phyloP scores from a whole-genome alignment of 2,329 filamentous ascomycete species.

The Grosmannia huntii region DNA sequence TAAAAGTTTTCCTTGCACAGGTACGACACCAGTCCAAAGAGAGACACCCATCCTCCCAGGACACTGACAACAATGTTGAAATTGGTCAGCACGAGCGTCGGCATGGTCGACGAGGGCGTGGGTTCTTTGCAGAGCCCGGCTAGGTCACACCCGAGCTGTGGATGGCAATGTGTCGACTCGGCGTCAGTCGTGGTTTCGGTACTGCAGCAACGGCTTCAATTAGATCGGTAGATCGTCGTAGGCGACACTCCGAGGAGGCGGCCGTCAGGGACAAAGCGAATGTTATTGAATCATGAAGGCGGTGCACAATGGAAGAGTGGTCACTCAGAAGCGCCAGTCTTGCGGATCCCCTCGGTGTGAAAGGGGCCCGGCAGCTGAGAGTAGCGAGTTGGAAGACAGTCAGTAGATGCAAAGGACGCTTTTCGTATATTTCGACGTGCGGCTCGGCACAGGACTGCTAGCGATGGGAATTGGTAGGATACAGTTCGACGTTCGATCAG shows the following conservation, averaged over 20 bases:
- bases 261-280: conserved; percentile 8
- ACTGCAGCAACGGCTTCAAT: not conserved
- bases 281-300: conserved; percentile 33
- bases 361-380: not conserved
- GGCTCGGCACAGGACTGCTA: too few relatives aligned
- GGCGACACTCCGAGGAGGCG: too few relatives aligned
- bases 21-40: conserved; percentile 87
- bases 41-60: conserved; percentile 72
- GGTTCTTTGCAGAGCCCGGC: not conserved
- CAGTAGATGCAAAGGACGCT: not conserved
- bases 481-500: too few relatives aligned
- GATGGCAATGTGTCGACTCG: not conserved
- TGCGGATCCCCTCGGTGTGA: not conserved
- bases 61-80: conserved; percentile 78
- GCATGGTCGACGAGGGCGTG: conserved; percentile 21
- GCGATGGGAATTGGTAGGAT: too few relatives aligned
- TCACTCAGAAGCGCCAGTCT: conserved; percentile 8
- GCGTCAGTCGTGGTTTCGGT: not conserved
- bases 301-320: not conserved
- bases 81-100: conserved; percentile 37
- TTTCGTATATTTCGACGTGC: too few relatives aligned
- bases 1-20: conserved; percentile 84
- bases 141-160: not conserved
- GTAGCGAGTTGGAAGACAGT: not conserved
- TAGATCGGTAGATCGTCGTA: too few relatives aligned